A percentile compares a stretch with the other conserved stretches of the same genome.
Evolutionary conservation across 2,329 filamentous ascomycete genomes (phyloP).

Genomic region (Aspergillus spinulosporus): DNA sequence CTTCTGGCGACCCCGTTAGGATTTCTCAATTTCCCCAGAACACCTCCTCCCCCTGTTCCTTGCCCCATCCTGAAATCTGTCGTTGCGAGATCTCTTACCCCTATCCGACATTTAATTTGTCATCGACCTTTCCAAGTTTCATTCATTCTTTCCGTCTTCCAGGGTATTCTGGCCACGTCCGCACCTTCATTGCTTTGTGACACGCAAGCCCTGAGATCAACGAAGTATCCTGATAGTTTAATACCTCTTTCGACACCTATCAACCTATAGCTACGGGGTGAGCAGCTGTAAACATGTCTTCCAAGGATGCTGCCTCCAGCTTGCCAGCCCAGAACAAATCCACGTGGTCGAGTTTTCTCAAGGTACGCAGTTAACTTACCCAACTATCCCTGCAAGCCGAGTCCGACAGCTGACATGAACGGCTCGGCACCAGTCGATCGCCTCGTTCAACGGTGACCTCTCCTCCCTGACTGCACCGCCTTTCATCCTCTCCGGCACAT

Average conservation of each 20-base stretch:
- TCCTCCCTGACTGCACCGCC: slow-evolving; percentile 78
- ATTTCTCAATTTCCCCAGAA: slow-evolving; percentile 2
- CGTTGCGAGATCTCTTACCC: not conserved
- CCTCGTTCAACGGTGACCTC: slow-evolving; percentile 79
- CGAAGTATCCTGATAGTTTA: not conserved
- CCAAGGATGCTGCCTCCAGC: slow-evolving; percentile 43
- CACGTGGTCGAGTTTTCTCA: slow-evolving; percentile 51
- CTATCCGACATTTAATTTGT: not conserved
- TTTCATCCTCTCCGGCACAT: slow-evolving; percentile 77
- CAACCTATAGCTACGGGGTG: not conserved
- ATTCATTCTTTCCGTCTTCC: not conserved
- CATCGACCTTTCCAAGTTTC: not conserved
- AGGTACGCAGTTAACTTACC: slow-evolving; percentile 33
- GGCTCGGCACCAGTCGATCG: slow-evolving; percentile 58
- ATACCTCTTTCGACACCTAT: not conserved
- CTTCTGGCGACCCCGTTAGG: slow-evolving; percentile 8
- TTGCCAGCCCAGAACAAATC: slow-evolving; percentile 46
- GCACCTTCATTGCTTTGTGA: slow-evolving; percentile 1
- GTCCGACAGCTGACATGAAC: slow-evolving; percentile 9
- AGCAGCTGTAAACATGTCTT: slow-evolving; percentile 26
- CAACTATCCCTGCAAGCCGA: not conserved
- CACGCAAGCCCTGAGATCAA: slow-evolving; percentile 4
- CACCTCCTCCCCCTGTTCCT: slow-evolving; percentile 3
- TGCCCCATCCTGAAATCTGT: slow-evolving; percentile 3
- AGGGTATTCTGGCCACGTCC: not conserved